These are phyloP conservation scores for Cymodocea nodosa DNA, from an alignment of 116 monocot genomes.

Conservation along the genomic window DNA sequence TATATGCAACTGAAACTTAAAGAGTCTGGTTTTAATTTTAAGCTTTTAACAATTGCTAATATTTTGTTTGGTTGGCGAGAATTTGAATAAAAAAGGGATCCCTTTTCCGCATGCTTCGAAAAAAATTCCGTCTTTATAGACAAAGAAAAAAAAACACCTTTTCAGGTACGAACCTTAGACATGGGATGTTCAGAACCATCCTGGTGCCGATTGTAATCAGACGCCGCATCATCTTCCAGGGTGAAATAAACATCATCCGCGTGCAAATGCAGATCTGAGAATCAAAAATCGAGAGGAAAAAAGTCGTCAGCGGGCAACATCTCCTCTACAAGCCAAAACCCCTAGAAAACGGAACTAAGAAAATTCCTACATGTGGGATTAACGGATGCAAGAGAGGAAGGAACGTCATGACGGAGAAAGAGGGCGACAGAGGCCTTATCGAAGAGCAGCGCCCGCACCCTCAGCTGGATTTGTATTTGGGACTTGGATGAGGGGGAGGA, in stretches of 20 bases:
- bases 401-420: conserved; percentile 11
- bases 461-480: conserved; percentile 65
- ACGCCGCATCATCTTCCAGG: conserved; percentile 37
- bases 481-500: conserved; percentile 7
- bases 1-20: no score
- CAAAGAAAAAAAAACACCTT: neutral
- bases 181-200: conserved; percentile 9
- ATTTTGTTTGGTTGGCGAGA: no score
- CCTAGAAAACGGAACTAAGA: neutral
- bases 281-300: neutral
- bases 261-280: conserved; percentile 51
- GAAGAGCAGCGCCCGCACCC: conserved; percentile 83
- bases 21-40: no score
- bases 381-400: conserved; percentile 26
- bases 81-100: no score
- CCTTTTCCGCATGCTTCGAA: no score
- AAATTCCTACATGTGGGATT: conserved; percentile 55
- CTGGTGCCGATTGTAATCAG: conserved; percentile 31
- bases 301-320: neutral
- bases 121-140: no score
- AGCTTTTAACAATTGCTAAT: no score
- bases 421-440: conserved; percentile 78
- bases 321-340: neutral
- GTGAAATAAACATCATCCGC: conserved; percentile 82
- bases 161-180: conserved; percentile 1